Evolutionary conservation across 345 rosid genomes (phyloP), one percentile per base, ranked within the genome.

Genomic region (Angophora floribunda): DNA sequence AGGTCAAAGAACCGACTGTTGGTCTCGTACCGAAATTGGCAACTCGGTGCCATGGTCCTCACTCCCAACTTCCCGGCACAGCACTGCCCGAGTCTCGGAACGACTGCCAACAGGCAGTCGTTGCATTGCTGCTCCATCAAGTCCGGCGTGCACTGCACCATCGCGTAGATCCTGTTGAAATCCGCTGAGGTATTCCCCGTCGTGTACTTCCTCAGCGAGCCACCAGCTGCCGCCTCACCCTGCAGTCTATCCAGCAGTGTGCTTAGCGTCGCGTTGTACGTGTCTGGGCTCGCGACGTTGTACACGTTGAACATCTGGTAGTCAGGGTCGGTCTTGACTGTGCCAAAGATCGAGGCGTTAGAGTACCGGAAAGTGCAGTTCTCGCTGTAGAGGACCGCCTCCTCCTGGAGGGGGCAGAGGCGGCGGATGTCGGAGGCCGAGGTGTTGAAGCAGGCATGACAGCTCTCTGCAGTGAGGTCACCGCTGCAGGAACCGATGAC

Each of bases 71-170:
- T 70, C 32, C 82, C 44, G 44, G 7, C 82, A 70, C 17, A 70
- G 45, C 44, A n/a, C 19, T 7, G 8, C 45, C 8, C 17, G 7
- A 70, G 17, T 9, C 3, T 70, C 44, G 1, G 16, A 21, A 70
- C 4, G 12, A n/a, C 45, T 41, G 7, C 13, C 82, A 22, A 7
- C 17, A 70, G 45, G 82, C 82, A n/a, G 4, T 70, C 36, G 45
- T 30, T 28, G 44, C 82, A 70, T 7, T 70, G 4, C 41, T 70
- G 7, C 8, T 87, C 88, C 5, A 93, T 90, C 86, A 94, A 86
- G 85, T 94, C 93, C 4, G 96, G 94, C 16, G 91, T 90, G 82
- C 97, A 95, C 17, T 94, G 96, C 24, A 86, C 91, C 44, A 88
- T 91, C 41, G 88, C 97, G 6, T 61, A 93, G 53, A 92, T 87